A percentile compares a stretch with the other conserved stretches of the same genome.
phyloP scores from a whole-genome alignment of 2,329 filamentous ascomycete genomes.

The Ophiostoma ips region DNA sequence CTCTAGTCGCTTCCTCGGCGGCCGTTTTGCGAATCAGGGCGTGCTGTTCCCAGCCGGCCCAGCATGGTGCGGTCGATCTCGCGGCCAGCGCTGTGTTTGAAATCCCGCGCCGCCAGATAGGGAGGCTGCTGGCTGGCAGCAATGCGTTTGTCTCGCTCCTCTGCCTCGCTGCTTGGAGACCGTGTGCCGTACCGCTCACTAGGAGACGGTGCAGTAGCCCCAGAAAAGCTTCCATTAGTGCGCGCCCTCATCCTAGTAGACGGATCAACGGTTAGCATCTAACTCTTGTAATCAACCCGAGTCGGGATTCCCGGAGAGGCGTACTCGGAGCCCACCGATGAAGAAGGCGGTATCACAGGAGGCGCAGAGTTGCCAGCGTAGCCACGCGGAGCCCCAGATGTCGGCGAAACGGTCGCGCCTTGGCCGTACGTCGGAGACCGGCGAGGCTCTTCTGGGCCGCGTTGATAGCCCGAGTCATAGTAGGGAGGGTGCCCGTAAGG shows the following conservation, averaged over 20 bases:
- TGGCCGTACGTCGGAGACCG: slow-evolving; percentile 17
- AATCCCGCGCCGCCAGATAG: slow-evolving; percentile 33
- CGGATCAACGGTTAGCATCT: slow-evolving; percentile 5
- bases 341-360: slow-evolving; percentile 22
- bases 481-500: neutral
- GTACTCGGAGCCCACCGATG: slow-evolving; percentile 13
- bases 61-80: slow-evolving; percentile 45
- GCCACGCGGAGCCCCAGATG: slow-evolving; percentile 21
- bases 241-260: slow-evolving; percentile 23
- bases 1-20: neutral
- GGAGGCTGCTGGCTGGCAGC: slow-evolving; percentile 34
- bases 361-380: slow-evolving; percentile 23
- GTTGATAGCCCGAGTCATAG: slow-evolving; percentile 9
- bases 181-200: slow-evolving; percentile 24
- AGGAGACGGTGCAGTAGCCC: slow-evolving; percentile 18
- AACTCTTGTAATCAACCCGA: neutral
- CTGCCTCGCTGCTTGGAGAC: slow-evolving; percentile 14
- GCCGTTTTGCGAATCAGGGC: neutral
- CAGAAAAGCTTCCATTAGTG: slow-evolving; percentile 22
- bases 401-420: slow-evolving; percentile 17
- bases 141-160: slow-evolving; percentile 20
- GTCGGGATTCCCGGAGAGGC: slow-evolving; percentile 4
- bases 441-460: slow-evolving; percentile 7
- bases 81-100: slow-evolving; percentile 18
- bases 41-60: slow-evolving; percentile 24